A percentile compares a stretch with the other conserved stretches of the same genome.
Evolutionary conservation across 2,329 filamentous ascomycete species (phyloP).

Genomic region (Botrytis deweyae): DNA sequence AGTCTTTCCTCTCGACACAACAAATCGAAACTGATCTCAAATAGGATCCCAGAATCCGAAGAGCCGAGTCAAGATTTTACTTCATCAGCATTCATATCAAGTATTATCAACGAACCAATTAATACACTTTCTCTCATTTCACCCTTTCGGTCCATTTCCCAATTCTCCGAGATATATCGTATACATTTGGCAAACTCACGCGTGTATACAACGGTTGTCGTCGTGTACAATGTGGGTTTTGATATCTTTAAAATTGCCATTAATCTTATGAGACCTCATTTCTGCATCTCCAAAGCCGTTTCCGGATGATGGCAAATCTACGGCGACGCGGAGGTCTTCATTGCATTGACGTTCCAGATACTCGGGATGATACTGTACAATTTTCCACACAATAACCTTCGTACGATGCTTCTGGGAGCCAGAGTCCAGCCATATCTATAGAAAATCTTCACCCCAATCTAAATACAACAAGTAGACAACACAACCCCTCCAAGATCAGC

Average conservation of each 20-base stretch:
- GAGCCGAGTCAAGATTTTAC: neutral
- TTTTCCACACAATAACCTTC: neutral
- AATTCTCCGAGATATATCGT: neutral
- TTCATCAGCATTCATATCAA: neutral
- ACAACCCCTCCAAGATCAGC: neutral
- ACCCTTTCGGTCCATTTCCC: neutral
- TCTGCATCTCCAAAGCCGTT: neutral
- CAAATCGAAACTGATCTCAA: neutral
- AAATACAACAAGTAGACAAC: neutral
- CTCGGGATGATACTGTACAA: neutral
- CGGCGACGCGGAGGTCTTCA: neutral
- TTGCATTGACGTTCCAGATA: neutral
- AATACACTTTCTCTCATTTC: constrained; percentile 7
- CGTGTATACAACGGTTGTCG: neutral
- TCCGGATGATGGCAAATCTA: neutral
- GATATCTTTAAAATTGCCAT: neutral
- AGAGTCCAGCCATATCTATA: neutral
- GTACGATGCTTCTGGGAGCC: neutral
- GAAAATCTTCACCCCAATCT: neutral
- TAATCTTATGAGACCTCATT: neutral
- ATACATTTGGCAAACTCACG: neutral
- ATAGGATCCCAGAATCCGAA: neutral
- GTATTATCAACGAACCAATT: neutral
- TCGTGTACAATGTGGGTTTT: neutral
- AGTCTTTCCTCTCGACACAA: neutral